These are phyloP conservation scores for Apiotrichum mycotoxinovorans DNA, from an alignment of 1,284 basidiomycete species.

Conservation along the genomic window DNA sequence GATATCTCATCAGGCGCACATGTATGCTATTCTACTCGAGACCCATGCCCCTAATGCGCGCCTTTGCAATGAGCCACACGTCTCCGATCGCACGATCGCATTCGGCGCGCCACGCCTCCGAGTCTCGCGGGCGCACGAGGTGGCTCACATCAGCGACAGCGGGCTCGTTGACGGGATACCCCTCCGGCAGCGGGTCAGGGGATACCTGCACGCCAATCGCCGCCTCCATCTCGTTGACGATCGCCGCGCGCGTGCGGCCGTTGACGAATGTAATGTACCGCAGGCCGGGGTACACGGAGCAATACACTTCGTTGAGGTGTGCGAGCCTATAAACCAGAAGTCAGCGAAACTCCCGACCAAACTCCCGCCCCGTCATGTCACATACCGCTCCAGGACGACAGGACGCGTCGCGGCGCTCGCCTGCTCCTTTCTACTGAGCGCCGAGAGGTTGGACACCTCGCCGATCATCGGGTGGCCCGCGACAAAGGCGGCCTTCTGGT, in stretches of 20 bases:
- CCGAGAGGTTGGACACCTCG: constrained; percentile 63
- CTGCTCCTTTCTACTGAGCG: constrained; percentile 73
- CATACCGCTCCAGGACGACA: constrained; percentile 42
- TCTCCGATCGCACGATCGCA: constrained; percentile 67
- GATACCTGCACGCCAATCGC: constrained; percentile 51
- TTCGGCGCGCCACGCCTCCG: constrained; percentile 59
- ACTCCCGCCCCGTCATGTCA: no score
- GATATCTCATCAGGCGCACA: no score
- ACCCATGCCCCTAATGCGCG: constrained; percentile 51
- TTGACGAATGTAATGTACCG: constrained; percentile 89
- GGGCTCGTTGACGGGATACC: constrained; percentile 41
- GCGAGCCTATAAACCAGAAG: constrained; percentile 39
- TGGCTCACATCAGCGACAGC: constrained; percentile 46
- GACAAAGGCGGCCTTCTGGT: constrained; percentile 66
- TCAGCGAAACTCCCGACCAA: no score
- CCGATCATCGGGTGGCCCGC: constrained; percentile 84
- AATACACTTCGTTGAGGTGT: constrained; percentile 73
- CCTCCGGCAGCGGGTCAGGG: constrained; percentile 31
- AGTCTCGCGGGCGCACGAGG: constrained; percentile 23
- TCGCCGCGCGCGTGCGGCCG: constrained; percentile 65
- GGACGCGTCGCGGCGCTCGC: constrained; percentile 46
- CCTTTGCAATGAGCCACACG: constrained; percentile 69
- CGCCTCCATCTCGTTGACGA: constrained; percentile 75
- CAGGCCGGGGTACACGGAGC: constrained; percentile 66
- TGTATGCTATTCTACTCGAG: constrained; percentile 32